Conservation (phyloP, 345 rosid species). For the Mangifera indica region DNA sequence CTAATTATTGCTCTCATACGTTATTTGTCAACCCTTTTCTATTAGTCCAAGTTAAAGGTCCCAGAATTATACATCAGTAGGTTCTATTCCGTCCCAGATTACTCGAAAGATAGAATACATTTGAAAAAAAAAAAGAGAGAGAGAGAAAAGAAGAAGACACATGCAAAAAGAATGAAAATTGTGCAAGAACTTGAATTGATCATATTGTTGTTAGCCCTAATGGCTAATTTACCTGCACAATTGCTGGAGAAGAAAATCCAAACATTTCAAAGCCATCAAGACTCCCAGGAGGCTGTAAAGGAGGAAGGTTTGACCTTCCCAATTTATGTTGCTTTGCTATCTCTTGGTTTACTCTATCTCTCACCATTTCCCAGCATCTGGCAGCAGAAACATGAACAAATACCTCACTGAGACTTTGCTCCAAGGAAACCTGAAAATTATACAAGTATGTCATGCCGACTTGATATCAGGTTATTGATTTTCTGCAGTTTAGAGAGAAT, state of each 20-base stretch:
- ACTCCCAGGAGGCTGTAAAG: slow-evolving; percentile 94
- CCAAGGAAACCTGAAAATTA: slow-evolving; percentile 74
- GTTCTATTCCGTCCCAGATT: background rate
- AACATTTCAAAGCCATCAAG: slow-evolving; percentile 98
- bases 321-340: slow-evolving; percentile 76
- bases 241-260: slow-evolving; percentile 89
- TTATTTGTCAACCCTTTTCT: slow-evolving; percentile 3
- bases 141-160: background rate
- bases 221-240: slow-evolving; percentile 69
- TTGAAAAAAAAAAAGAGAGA: no score
- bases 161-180: background rate
- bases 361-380: slow-evolving; percentile 99
- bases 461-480: slow-evolving; percentile 4
- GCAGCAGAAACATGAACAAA: slow-evolving; percentile 78
- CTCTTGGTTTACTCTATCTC: slow-evolving; percentile 91
- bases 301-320: slow-evolving; percentile 77
- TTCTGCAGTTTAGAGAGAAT: background rate
- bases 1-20: background rate
- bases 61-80: background rate
- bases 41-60: background rate
- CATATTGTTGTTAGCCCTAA: background rate
- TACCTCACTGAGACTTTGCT: slow-evolving; percentile 71
- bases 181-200: background rate
- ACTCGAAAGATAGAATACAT: no score
- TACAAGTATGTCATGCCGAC: slow-evolving; percentile 7